A percentile compares a stretch with the other conserved stretches of the same genome.
Evolutionary conservation across 2,329 filamentous ascomycete genomes (phyloP).

Genomic region (Didymella exigua): DNA sequence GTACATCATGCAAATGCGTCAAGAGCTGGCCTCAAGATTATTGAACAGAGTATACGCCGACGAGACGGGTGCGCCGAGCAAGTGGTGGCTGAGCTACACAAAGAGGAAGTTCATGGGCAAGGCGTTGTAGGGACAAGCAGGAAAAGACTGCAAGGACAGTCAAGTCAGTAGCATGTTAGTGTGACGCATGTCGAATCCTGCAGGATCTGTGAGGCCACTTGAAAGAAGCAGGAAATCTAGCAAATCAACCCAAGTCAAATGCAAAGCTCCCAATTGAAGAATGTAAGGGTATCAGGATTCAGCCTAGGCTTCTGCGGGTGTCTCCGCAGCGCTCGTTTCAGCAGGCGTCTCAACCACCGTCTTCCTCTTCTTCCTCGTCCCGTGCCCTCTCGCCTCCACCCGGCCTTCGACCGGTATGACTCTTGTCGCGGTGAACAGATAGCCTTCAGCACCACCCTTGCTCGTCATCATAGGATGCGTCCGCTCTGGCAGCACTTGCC

Average conservation of each 20-base stretch:
- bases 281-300: neutral
- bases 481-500: constrained; percentile 89
- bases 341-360: constrained; percentile 22
- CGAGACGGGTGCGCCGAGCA: constrained; percentile 65
- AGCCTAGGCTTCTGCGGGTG: neutral
- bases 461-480: constrained; percentile 96
- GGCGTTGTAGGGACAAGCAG: constrained; percentile 45
- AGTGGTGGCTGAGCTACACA: constrained; percentile 97
- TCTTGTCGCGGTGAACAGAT: constrained; percentile 81
- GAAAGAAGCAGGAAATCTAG: too few relatives aligned
- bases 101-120: constrained; percentile 99
- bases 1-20: constrained; percentile 90
- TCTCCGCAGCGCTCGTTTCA: constrained; percentile 3
- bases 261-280: too few relatives aligned
- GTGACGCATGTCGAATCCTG: too few relatives aligned
- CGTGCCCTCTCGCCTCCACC: constrained; percentile 82
- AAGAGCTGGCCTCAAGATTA: constrained; percentile 84
- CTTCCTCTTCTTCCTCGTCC: constrained; percentile 69
- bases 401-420: constrained; percentile 79
- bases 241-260: too few relatives aligned
- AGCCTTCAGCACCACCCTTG: constrained; percentile 86
- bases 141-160: too few relatives aligned
- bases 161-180: neutral
- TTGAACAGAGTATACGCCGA: constrained; percentile 87
- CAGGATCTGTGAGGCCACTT: too few relatives aligned